Evolutionary conservation across 148 eudicot species (phyloP), one percentile per base, ranked within the genome.

Genomic region (Limonium bicolor): DNA sequence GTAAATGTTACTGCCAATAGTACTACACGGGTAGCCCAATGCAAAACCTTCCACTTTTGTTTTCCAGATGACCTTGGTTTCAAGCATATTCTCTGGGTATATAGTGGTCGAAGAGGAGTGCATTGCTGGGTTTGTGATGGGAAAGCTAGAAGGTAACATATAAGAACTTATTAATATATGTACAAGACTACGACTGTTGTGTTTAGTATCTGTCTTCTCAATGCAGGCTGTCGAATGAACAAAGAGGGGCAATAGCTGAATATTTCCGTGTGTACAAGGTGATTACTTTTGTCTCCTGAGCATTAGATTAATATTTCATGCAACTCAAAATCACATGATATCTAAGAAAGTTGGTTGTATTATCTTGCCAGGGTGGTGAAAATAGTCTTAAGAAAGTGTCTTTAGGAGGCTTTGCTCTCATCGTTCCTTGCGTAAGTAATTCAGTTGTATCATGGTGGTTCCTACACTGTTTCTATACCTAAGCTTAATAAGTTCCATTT

Each of bases 91-190:
- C 75, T 85, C 18, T 92, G 99, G 95, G 95, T 70, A 32, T 92
- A 65, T 60, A 85, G 94, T 81, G 99, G 99, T 24, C 78, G 94
- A 7, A 85, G 99, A 58, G 99, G 99, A 63, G 94, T 85, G 17
- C 99, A 81, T 53, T 92, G 99, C 37, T 92, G 99, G 99, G 99
- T 92, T 69, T 92, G 95, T 67, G 99, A 92, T 61, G 73, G 72
- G 20, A 85, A 73, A 76, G 95, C 99, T 54, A 76, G 94, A 72
- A 81, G 99, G 95, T 92, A 63, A 44, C 16, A 42, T 0, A 18
- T 13, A 43, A 25, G 48, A 13, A 25, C 18, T 14, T 11, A 4
- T 2, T 3, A 23, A 13, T 6, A 24, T 13, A 23, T 25, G 11
- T 13, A 6, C 1, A 2, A 20, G 9, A n/a, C n/a, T n/a, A 39